Conservation (phyloP, 139 green algal species). For the Monoraphidium neglectum region DNA sequence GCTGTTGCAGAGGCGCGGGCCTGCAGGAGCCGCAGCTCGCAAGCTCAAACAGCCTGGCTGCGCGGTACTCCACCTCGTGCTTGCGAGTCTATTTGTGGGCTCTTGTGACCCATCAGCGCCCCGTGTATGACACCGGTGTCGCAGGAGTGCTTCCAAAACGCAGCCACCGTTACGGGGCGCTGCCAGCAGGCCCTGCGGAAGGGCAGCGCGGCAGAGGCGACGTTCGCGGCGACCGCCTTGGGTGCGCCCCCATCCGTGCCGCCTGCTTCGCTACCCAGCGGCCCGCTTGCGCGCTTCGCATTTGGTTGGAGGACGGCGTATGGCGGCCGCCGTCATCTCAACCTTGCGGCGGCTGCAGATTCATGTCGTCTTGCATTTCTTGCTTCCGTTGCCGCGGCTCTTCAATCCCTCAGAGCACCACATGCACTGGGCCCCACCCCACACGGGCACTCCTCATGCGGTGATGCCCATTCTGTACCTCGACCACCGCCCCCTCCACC, state of each 20-base stretch:
- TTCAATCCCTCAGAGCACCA: no score
- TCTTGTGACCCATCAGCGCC: not conserved
- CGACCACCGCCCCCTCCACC: not conserved
- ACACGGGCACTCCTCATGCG: not conserved
- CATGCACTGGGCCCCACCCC: no score
- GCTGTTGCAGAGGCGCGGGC: conserved; percentile 15
- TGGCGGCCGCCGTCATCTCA: not conserved
- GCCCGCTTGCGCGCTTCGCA: not conserved
- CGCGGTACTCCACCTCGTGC: not conserved
- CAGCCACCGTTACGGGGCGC: conserved; percentile 52
- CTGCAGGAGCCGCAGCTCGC: not conserved
- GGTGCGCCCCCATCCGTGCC: conserved; percentile 21
- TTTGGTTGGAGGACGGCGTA: not conserved
- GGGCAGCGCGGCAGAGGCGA: conserved; percentile 50
- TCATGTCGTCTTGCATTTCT: no score
- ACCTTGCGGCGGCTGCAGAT: not conserved
- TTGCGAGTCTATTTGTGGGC: not conserved
- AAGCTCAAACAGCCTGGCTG: not conserved
- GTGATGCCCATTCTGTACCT: not conserved
- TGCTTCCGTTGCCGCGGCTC: no score
- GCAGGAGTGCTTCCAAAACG: not conserved
- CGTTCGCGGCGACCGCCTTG: conserved; percentile 52
- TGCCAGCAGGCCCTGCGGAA: conserved; percentile 49
- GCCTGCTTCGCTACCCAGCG: not conserved
- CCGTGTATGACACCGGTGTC: not conserved